These are phyloP conservation scores for Aspergillus fischeri DNA, from an alignment of 2,329 filamentous ascomycete genomes.

Conservation along the genomic window DNA sequence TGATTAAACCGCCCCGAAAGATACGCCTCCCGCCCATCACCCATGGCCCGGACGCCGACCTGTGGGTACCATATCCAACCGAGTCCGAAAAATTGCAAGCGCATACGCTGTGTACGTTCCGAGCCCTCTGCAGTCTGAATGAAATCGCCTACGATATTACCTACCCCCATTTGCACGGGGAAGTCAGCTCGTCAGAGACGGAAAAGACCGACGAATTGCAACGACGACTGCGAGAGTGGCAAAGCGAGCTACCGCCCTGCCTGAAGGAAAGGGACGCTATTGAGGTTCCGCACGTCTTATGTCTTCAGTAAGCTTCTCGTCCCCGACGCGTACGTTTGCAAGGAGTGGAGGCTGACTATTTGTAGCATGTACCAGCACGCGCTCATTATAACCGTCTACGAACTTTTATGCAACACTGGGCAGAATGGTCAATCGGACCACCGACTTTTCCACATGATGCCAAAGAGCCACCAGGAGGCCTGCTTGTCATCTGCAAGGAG, in stretches of 20 bases:
- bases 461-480: slow-evolving; percentile 5
- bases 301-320: slow-evolving; percentile 17
- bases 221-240: slow-evolving; percentile 16
- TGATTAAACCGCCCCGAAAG: slow-evolving; percentile 15
- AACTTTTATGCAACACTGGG: slow-evolving; percentile 12
- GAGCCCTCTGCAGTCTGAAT: slow-evolving; percentile 16
- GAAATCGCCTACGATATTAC: slow-evolving; percentile 18
- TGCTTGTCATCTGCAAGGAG: slow-evolving; percentile 24
- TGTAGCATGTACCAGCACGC: slow-evolving; percentile 37
- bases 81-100: slow-evolving; percentile 8
- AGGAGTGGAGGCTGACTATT: background rate
- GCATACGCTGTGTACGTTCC: slow-evolving; percentile 18
- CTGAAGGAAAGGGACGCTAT: slow-evolving; percentile 7
- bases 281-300: slow-evolving; percentile 19
- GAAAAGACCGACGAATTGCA: slow-evolving; percentile 14
- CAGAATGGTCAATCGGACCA: slow-evolving; percentile 2
- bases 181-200: slow-evolving; percentile 6
- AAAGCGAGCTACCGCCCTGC: slow-evolving; percentile 7
- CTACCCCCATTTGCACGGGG: slow-evolving; percentile 13
- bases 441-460: slow-evolving; percentile 3
- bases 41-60: slow-evolving; percentile 12
- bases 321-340: background rate
- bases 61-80: slow-evolving; percentile 21
- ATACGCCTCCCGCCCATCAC: slow-evolving; percentile 1
- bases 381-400: slow-evolving; percentile 33